Percentiles rank a stretch among this genome's conserved stretches.
Conservation (phyloP, 2,329 filamentous ascomycete genomes). For the Zymoseptoria ardabiliae region DNA sequence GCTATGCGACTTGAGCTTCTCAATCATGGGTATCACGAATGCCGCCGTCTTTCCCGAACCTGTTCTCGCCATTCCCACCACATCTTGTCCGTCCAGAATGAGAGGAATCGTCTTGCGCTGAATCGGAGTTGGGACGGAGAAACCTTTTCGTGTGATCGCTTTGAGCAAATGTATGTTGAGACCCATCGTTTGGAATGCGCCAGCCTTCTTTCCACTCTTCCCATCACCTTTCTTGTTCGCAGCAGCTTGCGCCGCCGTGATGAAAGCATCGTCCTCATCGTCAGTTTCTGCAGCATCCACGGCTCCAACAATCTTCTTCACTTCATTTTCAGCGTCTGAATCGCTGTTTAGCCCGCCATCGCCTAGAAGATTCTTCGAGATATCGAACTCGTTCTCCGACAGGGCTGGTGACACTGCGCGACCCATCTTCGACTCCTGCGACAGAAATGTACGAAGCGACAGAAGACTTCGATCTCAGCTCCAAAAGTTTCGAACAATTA, state of each 20-base stretch:
- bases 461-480: not conserved
- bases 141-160: constrained; percentile 88
- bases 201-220: constrained; percentile 84
- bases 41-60: constrained; percentile 97
- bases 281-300: constrained; percentile 25
- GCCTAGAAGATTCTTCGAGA: constrained; percentile 59
- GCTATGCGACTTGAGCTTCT: constrained; percentile 82
- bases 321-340: constrained; percentile 25
- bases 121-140: constrained; percentile 92
- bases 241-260: constrained; percentile 77
- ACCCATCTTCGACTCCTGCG: constrained; percentile 14
- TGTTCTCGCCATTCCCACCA: constrained; percentile 99
- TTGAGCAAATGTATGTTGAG: constrained; percentile 77
- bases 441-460: not conserved
- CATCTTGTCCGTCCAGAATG: constrained; percentile 81
- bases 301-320: constrained; percentile 5
- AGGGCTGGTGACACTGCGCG: constrained; percentile 68
- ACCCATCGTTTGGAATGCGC: constrained; percentile 93
- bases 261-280: constrained; percentile 73
- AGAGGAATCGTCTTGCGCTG: constrained; percentile 94
- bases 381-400: constrained; percentile 89
- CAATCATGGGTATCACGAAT: constrained; percentile 97
- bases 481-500: not conserved
- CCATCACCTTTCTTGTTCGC: constrained; percentile 80
- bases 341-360: constrained; percentile 55